Evolutionary conservation across 1,284 basidiomycete species (phyloP), one percentile per base, ranked within the genome.

Genomic region (Fomitopsis betulina): DNA sequence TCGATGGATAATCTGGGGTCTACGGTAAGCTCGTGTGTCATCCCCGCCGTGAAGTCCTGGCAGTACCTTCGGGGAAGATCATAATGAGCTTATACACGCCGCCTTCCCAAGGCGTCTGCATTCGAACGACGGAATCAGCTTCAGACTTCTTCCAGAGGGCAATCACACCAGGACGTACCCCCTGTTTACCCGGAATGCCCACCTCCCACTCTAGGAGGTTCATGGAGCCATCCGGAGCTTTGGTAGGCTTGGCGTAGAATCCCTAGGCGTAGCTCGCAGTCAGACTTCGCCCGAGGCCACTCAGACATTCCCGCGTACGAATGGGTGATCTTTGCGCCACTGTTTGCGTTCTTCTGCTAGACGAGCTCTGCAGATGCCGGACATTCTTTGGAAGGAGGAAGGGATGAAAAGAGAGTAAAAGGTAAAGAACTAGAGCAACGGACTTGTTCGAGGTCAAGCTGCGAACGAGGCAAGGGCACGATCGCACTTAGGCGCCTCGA

Each of bases 141-240:
- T 37, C 25, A 23, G 53, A 60, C 59, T 63, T 66, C 68, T 67
- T 60, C 57, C 57, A 49, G 54, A 37, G 13, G 45, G 56, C 56
- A 35, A 13, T 55, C 38, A 54, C 38, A 35, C 15, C 47, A 19
- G 52, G 30, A 83, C 90, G 75, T 73, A 95, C 94, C 58, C 79
- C 81, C 51, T 79, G 62, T 75, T 95, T 96, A 33, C 94, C 94
- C 27, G 94, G 94, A 66, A 96, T 96, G 50, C 94, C 97, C 6
- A 97, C 94, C 72, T 99, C 97, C 97, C 97, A 99, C 69, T 93
- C 87, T 85, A 99, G 87, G 56, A 99, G 81, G 75, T 99, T 96
- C 81, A 98, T 87, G 3, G 94, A 92, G 32, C 96, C 95, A 75
- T 99, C 96, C 42, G 86, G 72, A 38, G 86, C 83, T 75, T 98